phyloP scores from a whole-genome alignment of 2,329 filamentous ascomycete species.

The Cordyceps tenuipes region DNA sequence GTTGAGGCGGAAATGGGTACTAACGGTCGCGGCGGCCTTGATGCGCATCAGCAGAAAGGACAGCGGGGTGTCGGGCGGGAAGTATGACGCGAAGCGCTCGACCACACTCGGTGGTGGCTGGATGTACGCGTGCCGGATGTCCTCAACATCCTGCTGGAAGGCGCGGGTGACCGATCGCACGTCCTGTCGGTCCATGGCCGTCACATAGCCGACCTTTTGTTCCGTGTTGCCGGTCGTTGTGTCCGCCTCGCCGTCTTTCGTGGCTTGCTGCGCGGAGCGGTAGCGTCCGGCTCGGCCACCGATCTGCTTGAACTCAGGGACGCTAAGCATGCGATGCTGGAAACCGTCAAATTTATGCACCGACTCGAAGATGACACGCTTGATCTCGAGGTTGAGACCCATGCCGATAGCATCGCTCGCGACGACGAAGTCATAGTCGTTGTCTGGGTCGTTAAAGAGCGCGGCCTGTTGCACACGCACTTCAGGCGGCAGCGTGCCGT shows the following conservation, averaged over 20 bases:
- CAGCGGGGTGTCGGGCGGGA: constrained; percentile 72
- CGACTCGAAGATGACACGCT: constrained; percentile 80
- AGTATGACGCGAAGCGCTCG: constrained; percentile 71
- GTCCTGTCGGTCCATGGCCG: constrained; percentile 66
- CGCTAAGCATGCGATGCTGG: constrained; percentile 47
- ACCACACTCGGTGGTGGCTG: constrained; percentile 63
- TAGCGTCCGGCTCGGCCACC: constrained; percentile 86
- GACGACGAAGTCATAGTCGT: constrained; percentile 89
- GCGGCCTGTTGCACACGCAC: constrained; percentile 85
- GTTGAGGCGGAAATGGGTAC: constrained; percentile 59
- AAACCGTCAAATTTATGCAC: constrained; percentile 62
- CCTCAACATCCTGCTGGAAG: constrained; percentile 55
- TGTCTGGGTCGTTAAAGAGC: constrained; percentile 90
- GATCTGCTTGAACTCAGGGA: constrained; percentile 89
- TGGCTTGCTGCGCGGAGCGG: constrained; percentile 56
- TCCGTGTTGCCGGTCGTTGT: constrained; percentile 14
- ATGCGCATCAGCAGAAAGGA: constrained; percentile 73
- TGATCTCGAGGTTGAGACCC: constrained; percentile 90
- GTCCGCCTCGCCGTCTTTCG: constrained; percentile 12
- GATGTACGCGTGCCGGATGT: constrained; percentile 64
- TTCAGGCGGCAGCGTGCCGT: constrained; percentile 85
- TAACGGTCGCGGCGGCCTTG: constrained; percentile 56
- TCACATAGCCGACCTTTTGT: constrained; percentile 60
- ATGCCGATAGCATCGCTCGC: constrained; percentile 96
- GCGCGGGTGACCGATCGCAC: constrained; percentile 52